These are phyloP conservation scores for Thalassiosira mediterranea DNA, from an alignment of 352 stramenopile genomes.

Conservation along the genomic window DNA sequence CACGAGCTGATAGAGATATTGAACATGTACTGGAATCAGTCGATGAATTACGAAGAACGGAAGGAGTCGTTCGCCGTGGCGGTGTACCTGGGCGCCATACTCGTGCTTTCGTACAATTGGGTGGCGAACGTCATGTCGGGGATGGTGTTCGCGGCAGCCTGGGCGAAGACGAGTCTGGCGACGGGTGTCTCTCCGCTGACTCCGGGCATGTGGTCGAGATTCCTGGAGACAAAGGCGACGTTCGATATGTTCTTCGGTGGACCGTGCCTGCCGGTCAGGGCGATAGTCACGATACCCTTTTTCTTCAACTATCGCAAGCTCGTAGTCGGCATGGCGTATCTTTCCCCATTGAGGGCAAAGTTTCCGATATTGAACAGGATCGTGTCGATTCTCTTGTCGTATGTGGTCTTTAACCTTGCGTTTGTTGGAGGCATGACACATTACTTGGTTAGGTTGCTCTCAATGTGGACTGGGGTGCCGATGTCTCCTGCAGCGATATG, in stretches of 20 bases:
- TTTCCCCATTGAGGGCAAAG: conserved; percentile 42
- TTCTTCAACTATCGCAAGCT: conserved; percentile 56
- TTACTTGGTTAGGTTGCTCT: conserved; percentile 22
- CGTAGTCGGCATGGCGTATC: conserved; percentile 21
- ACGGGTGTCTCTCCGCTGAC: conserved; percentile 30
- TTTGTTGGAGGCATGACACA: conserved; percentile 32
- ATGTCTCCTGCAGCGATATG: not conserved
- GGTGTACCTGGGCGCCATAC: conserved; percentile 46
- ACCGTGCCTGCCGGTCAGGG: conserved; percentile 45
- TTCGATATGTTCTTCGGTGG: conserved; percentile 53
- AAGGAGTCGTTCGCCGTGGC: conserved; percentile 37
- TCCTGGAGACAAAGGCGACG: conserved; percentile 34
- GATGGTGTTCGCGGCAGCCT: conserved; percentile 49
- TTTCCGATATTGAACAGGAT: conserved; percentile 53
- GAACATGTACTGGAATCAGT: conserved; percentile 47
- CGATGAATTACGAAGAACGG: conserved; percentile 42
- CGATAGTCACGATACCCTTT: conserved; percentile 43
- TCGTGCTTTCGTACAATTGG: conserved; percentile 52
- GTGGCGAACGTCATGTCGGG: conserved; percentile 53
- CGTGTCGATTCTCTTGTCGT: conserved; percentile 33
- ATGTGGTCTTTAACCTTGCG: conserved; percentile 34
- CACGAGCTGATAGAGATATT: conserved; percentile 50
- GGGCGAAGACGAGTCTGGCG: conserved; percentile 35
- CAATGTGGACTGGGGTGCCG: not conserved
- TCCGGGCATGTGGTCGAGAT: conserved; percentile 21